Base-by-base conservation (phyloP, 2,329 filamentous ascomycete genomes). In the Colletotrichum musicola region DNA sequence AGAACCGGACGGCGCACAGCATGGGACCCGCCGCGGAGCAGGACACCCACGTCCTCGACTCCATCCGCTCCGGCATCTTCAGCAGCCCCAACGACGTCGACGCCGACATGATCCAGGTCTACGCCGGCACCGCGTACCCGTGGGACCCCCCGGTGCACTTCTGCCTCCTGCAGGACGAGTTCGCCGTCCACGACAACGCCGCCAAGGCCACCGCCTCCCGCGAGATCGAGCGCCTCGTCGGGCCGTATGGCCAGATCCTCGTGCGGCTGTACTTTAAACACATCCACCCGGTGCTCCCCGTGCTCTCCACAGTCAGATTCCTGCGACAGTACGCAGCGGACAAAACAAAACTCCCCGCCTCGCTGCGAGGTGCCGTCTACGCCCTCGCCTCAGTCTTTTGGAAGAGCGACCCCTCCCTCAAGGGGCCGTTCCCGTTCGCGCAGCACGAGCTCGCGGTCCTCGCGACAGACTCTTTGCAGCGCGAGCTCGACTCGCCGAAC, bases 401-500 rank as follows among this genome's bases (percentile, higher is more conserved):
- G 82, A 70, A 75, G 6, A 75, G 77, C 25, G 81, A 82, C 22
- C 67, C 72, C 1, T 71, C 73, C 0, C 72, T 81, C 1, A 74
- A 74, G 5, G 72, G 68, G 3, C 70, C 77, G 1, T 75, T 77
- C 6, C 78, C 79, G 0, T 80, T 83, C 46, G 70, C 79, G 60
- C 82, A 85, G 69, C 78, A 83, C 27, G 77, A 82, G 61, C 75
- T 65, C 82, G 64, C 81, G 42, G 80, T 81, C 35, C 77, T 81
- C 53, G 82, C 82, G 1, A 81, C 84, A 56, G 76, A 77, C 25
- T 80, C 81, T 0, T 72, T 85, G 3, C 77, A 83, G 22, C 77
- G 82, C 2, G 83, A 85, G 66, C 75, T 85, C 0, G 81, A 85
- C 47, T 81, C 83, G 0, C 83, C 83, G 0, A 83, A 84, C 35